phyloP scores from a whole-genome alignment of 73 alveolate genomes.

The Tetrahymena borealis region DNA sequence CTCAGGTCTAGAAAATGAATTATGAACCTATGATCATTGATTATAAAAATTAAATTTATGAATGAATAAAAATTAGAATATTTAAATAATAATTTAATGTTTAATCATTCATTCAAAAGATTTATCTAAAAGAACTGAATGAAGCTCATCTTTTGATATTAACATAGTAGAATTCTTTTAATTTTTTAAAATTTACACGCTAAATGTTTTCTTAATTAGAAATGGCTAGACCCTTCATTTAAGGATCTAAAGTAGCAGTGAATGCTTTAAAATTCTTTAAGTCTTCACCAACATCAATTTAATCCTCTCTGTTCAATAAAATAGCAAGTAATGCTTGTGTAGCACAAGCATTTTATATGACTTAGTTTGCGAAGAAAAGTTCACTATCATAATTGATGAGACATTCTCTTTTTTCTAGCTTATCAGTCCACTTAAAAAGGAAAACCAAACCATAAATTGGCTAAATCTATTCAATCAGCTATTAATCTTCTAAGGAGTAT shows the following conservation, averaged over 20 bases:
- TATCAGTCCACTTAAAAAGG: conserved; percentile 74
- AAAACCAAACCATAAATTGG: conserved; percentile 90
- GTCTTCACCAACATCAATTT: conserved; percentile 83
- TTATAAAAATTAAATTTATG: conserved; percentile 71
- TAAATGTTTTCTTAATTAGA: neutral
- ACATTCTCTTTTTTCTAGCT: conserved; percentile 64
- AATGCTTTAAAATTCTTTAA: conserved; percentile 72
- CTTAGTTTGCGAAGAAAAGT: conserved; percentile 91
- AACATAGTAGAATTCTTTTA: too few species aligned
- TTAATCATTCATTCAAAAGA: neutral
- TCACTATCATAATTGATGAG: conserved; percentile 77
- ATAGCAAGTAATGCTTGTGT: conserved; percentile 88
- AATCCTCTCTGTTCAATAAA: conserved; percentile 69
- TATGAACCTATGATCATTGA: conserved; percentile 74
- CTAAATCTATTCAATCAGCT: conserved; percentile 47
- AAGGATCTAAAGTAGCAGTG: conserved; percentile 66
- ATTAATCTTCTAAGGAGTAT: conserved; percentile 70
- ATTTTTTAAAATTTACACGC: too few species aligned
- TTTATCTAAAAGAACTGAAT: neutral
- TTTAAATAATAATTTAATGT: neutral
- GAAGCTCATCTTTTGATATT: too few species aligned
- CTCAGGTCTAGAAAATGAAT: conserved; percentile 85
- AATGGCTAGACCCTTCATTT: conserved; percentile 61
- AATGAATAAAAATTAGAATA: neutral
- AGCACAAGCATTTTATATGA: conserved; percentile 92